phyloP scores from a whole-genome alignment of 768 basidiomycete genomes.

The Pleurotus giganteus region DNA sequence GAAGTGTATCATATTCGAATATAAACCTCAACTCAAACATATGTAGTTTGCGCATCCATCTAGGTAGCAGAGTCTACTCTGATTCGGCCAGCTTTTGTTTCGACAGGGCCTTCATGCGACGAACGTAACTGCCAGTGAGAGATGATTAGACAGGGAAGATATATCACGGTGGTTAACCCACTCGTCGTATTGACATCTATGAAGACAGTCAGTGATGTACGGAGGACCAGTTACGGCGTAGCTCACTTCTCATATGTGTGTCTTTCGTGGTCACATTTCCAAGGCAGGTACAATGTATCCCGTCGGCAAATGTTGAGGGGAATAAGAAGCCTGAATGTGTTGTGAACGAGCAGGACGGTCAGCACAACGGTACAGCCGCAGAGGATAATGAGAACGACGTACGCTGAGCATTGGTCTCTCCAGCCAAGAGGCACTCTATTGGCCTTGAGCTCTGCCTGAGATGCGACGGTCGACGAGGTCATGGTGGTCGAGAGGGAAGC shows the following conservation, averaged over 20 bases:
- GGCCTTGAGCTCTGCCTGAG: conserved; percentile 78
- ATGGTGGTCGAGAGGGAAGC: conserved; percentile 30
- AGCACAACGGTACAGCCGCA: conserved; percentile 8
- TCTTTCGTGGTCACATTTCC: conserved; percentile 90
- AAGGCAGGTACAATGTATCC: conserved; percentile 77
- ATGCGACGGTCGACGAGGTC: conserved; percentile 76
- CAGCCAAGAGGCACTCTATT: conserved; percentile 75
- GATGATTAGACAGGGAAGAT: conserved; percentile 6
- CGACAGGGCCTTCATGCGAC: conserved; percentile 82
- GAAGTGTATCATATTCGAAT: neutral
- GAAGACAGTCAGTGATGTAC: neutral
- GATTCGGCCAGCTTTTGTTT: conserved; percentile 57
- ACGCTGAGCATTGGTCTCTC: conserved; percentile 93
- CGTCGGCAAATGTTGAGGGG: conserved; percentile 87
- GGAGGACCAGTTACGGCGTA: neutral
- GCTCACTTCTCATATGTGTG: conserved; percentile 84
- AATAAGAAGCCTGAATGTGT: conserved; percentile 65
- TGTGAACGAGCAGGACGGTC: neutral
- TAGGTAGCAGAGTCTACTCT: conserved; percentile 21
- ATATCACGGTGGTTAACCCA: conserved; percentile 38
- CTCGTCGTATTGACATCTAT: conserved; percentile 97
- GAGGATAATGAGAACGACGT: conserved; percentile 30
- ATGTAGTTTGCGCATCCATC: neutral
- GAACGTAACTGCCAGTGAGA: conserved; percentile 60
- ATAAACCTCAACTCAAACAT: neutral